Evolutionary conservation across 2,329 filamentous ascomycete genomes (phyloP), one percentile per base, ranked within the genome.

Genomic region (Trichophyton schoenleinii): DNA sequence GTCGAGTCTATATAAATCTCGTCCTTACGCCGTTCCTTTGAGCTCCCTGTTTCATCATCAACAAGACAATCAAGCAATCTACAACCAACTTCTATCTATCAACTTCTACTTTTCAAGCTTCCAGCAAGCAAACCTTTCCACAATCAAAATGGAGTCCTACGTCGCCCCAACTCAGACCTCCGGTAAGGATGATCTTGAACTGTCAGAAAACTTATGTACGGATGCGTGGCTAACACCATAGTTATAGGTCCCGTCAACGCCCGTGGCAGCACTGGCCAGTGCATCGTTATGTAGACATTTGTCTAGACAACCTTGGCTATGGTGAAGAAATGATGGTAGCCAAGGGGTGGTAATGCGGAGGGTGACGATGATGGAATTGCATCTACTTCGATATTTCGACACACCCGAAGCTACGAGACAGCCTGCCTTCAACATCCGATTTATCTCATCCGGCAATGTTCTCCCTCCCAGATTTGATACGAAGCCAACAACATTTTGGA

Each of bases 271-370:
- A 60, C 53, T n/a, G 64, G 59, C 53, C 64, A 65, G 22, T 65
- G 64, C 38, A 60, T 64, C 58, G 64, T 65, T 25, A 65, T 65
- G 64, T 65, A 64, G 61, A 63, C 28, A 22, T 48, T 42, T 18
- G n/a, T 64, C 64, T 63, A 63, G 22, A 58, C 41, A 18, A 11
- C 2, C 13, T 31, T 44, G 36, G 22, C 28, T 8, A 58, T 58
- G 55, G 4, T 58, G 36, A 44, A n/a, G 36, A n/a, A 44, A 25
- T n/a, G 36, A 25, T 44, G 55, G 13, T 42, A 22, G 22, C 15
- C 20, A 58, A 28, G 28, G 55, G 36, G 36, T 13, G 20, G 55
- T 22, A 13, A 36, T 15, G 28, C n/a, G 25, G n/a, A 6, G 22
- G n/a, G 13, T 34, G 13, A 36, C 20, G 28, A 28, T 55, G 28